Evolutionary conservation across 768 basidiomycete genomes (phyloP).

Genomic region (Russula compacta): DNA sequence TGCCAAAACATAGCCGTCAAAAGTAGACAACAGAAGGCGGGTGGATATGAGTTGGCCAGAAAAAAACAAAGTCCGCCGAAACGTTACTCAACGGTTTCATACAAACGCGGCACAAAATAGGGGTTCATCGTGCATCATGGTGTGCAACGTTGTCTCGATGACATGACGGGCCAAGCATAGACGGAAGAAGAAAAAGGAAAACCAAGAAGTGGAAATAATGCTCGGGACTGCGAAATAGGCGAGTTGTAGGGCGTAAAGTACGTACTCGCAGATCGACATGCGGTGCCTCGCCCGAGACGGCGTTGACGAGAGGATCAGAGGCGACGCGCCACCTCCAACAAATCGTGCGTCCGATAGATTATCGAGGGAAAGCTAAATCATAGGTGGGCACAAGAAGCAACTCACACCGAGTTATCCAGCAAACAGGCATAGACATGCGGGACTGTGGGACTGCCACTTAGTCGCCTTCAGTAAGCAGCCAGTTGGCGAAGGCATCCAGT

Average conservation of each 20-base stretch:
- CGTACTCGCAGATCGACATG: constrained; percentile 2
- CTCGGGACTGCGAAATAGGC: neutral
- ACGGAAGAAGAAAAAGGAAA: neutral
- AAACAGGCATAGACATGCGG: neutral
- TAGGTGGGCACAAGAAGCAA: constrained; percentile 17
- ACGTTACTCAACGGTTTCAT: neutral
- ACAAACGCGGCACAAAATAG: neutral
- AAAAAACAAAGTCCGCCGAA: neutral
- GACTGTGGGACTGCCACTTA: constrained; percentile 23
- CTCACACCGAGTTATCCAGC: neutral
- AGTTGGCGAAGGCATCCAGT: constrained; percentile 79
- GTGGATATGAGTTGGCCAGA: neutral
- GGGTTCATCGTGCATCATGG: neutral
- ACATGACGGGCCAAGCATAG: neutral
- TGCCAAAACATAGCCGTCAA: neutral
- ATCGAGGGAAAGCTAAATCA: neutral
- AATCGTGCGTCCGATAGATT: neutral
- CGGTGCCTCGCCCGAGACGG: neutral
- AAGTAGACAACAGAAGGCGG: neutral
- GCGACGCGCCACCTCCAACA: neutral
- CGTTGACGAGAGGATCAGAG: neutral
- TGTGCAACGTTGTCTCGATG: neutral
- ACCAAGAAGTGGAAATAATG: neutral
- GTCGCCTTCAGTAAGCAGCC: constrained; percentile 79
- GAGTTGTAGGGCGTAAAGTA: neutral